These are phyloP conservation scores for Trichosporon asahii DNA, from an alignment of 1,284 basidiomycete genomes.

Conservation along the genomic window DNA sequence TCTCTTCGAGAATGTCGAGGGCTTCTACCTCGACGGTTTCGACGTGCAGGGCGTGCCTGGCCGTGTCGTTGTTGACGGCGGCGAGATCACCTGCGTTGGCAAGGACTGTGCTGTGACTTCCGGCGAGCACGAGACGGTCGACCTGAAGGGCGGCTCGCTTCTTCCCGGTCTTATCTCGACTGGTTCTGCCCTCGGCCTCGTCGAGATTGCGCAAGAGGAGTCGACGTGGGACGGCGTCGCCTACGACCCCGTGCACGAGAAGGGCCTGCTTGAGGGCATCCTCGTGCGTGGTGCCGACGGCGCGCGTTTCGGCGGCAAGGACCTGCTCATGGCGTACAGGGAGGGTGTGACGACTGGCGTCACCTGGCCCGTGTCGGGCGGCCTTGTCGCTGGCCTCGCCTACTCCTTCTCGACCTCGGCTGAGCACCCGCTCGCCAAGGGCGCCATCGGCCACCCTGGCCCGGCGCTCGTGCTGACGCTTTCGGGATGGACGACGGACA, in stretches of 20 bases:
- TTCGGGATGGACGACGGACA: conserved; percentile 37
- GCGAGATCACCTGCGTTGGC: conserved; percentile 50
- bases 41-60: conserved; percentile 13
- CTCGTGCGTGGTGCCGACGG: conserved; percentile 70
- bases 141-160: conserved; percentile 52
- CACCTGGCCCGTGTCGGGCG: conserved; percentile 46
- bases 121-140: conserved; percentile 33
- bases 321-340: conserved; percentile 59
- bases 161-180: conserved; percentile 50
- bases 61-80: conserved; percentile 42
- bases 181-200: conserved; percentile 51
- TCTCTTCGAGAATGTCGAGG: conserved; percentile 48
- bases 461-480: conserved; percentile 70
- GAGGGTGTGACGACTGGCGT: conserved; percentile 63
- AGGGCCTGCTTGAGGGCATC: conserved; percentile 56
- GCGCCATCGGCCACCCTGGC: conserved; percentile 65
- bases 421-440: conserved; percentile 61
- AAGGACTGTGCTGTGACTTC: conserved; percentile 23
- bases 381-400: conserved; percentile 62
- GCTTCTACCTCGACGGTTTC: conserved; percentile 27
- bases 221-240: conserved; percentile 63
- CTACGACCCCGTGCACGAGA: conserved; percentile 29
- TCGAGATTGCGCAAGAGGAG: conserved; percentile 57
- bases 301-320: conserved; percentile 64
- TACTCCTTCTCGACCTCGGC: conserved; percentile 65